A percentile compares a stretch with the other conserved stretches of the same genome.
phyloP scores from a whole-genome alignment of 805 yeast genomes.

The Zygotorulaspora chibaensis region DNA sequence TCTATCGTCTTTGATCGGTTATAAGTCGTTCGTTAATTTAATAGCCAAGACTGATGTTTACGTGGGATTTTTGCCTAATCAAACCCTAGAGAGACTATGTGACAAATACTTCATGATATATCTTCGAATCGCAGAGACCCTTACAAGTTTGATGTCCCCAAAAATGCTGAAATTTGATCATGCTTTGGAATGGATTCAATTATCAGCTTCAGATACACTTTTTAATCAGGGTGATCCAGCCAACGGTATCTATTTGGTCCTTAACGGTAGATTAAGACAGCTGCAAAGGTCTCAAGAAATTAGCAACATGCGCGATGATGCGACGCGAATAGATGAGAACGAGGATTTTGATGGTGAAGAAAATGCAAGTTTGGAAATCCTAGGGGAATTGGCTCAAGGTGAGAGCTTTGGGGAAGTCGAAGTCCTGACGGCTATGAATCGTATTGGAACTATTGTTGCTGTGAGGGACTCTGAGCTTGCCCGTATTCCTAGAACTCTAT shows the following conservation, averaged over 20 bases:
- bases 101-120: slow-evolving; percentile 76
- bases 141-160: slow-evolving; percentile 62
- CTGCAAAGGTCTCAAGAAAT: slow-evolving; percentile 28
- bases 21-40: slow-evolving; percentile 70
- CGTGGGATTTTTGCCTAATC: slow-evolving; percentile 66
- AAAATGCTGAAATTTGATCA: slow-evolving; percentile 74
- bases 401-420: slow-evolving; percentile 94
- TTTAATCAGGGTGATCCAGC: slow-evolving; percentile 83
- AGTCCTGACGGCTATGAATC: slow-evolving; percentile 73
- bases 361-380: slow-evolving; percentile 28
- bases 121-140: slow-evolving; percentile 68
- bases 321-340: slow-evolving; percentile 18
- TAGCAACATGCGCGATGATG: slow-evolving; percentile 22
- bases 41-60: slow-evolving; percentile 58
- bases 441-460: slow-evolving; percentile 70
- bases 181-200: slow-evolving; percentile 92
- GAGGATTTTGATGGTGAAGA: slow-evolving; percentile 9
- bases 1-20: slow-evolving; percentile 72
- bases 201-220: slow-evolving; percentile 77
- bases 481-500: slow-evolving; percentile 82
- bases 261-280: slow-evolving; percentile 83
- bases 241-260: slow-evolving; percentile 82
- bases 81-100: slow-evolving; percentile 56
- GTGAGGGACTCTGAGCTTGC: slow-evolving; percentile 93
- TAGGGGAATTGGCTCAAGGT: slow-evolving; percentile 89